phyloP scores from a whole-genome alignment of 345 rosid genomes.

The Barbarea vulgaris region DNA sequence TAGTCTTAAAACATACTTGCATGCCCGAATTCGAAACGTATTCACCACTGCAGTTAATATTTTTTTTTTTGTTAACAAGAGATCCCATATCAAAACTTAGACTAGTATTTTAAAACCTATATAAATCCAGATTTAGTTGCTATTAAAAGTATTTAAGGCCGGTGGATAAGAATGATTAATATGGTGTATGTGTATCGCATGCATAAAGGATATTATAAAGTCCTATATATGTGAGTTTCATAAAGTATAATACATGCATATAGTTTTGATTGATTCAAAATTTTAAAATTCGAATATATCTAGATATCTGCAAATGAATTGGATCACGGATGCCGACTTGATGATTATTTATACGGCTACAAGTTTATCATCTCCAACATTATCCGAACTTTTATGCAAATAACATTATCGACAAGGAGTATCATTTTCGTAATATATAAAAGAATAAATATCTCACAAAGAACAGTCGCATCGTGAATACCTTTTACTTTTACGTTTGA shows the following conservation, averaged over 20 bases:
- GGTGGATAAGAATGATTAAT: not conserved
- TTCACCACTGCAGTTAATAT: not conserved
- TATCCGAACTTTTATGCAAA: slow-evolving; percentile 4
- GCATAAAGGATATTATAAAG: not conserved
- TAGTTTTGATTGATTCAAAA: not conserved
- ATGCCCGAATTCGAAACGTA: not conserved
- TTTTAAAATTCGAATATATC: not conserved
- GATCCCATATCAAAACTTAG: too few species aligned
- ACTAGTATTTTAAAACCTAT: too few species aligned
- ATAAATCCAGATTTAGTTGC: too few species aligned
- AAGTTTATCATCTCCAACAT: not conserved
- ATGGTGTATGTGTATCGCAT: slow-evolving; percentile 8
- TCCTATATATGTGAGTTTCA: not conserved
- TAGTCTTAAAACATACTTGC: too few species aligned
- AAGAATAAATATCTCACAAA: not conserved
- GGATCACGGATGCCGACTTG: slow-evolving; percentile 3
- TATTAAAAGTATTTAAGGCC: too few species aligned
- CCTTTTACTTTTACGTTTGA: not conserved
- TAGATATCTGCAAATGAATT: not conserved
- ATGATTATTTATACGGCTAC: not conserved
- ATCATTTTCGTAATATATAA: not conserved
- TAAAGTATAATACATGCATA: too few species aligned
- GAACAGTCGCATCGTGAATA: not conserved
- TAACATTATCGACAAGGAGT: too few species aligned
- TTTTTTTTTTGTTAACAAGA: too few species aligned